These are phyloP conservation scores for Eimeria maxima DNA, from an alignment of 169 alveolate species.

Conservation along the genomic window DNA sequence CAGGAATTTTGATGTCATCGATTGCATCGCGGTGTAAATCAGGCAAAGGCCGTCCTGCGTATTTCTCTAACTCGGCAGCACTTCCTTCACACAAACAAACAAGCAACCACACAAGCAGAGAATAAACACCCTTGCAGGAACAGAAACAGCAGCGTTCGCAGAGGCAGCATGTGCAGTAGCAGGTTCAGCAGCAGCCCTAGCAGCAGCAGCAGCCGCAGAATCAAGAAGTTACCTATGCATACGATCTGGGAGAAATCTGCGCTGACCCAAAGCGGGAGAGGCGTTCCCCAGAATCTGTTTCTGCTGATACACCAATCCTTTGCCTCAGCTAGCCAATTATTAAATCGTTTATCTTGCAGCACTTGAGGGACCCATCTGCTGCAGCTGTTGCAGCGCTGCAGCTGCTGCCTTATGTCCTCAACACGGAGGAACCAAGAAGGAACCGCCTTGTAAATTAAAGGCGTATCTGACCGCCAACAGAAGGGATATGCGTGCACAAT, in stretches of 20 bases:
- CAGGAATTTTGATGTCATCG: conserved; percentile 98
- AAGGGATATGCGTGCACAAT: conserved; percentile 97
- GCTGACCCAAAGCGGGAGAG: conserved; percentile 98
- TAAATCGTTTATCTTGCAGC: conserved; percentile 98
- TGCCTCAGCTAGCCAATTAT: conserved; percentile 99
- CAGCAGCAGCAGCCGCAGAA: too few species aligned
- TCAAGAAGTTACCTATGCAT: conserved; percentile 93
- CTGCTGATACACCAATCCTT: conserved; percentile 99
- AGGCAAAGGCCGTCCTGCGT: conserved; percentile 88
- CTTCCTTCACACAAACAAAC: conserved; percentile 68
- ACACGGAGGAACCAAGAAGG: conserved; percentile 99
- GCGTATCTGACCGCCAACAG: conserved; percentile 99
- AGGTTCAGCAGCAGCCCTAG: too few species aligned
- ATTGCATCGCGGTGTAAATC: conserved; percentile 99
- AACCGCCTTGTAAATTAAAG: conserved; percentile 98
- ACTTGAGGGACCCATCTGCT: conserved; percentile 96
- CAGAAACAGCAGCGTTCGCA: too few species aligned
- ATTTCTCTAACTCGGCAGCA: conserved; percentile 86
- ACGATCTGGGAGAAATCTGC: conserved; percentile 97
- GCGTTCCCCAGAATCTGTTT: conserved; percentile 99
- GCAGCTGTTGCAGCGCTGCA: too few species aligned
- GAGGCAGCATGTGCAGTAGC: too few species aligned
- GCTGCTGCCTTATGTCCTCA: conserved; percentile 94
- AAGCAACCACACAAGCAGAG: not conserved
- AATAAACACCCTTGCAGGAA: too few species aligned